Evolutionary conservation across 495 filamentous ascomycete genomes (phyloP).

Genomic region (Hypoxylon fragiforme): DNA sequence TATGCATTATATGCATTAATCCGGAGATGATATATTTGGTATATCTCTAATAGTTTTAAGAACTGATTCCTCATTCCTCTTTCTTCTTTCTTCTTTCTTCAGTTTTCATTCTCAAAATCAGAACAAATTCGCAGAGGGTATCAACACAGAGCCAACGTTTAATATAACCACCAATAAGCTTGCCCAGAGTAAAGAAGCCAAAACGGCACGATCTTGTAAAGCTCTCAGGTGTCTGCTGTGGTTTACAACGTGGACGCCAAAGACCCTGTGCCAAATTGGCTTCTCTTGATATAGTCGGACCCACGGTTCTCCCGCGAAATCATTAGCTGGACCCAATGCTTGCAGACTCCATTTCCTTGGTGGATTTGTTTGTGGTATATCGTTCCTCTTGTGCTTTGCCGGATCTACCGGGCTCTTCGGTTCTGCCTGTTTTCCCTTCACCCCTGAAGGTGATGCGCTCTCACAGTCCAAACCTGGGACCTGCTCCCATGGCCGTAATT

Average conservation of each 20-base stretch:
- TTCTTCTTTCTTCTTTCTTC: background rate
- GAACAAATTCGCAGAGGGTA: constrained; percentile 34
- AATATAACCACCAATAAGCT: constrained; percentile 39
- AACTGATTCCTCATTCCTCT: background rate
- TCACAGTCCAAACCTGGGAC: constrained; percentile 15
- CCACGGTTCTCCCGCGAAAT: constrained; percentile 65
- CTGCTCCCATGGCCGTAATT: constrained; percentile 70
- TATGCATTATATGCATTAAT: too few species aligned
- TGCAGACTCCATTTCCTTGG: constrained; percentile 52
- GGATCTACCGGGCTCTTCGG: constrained; percentile 12
- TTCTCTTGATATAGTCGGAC: constrained; percentile 59
- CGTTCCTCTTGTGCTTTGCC: background rate
- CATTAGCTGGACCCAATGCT: constrained; percentile 53
- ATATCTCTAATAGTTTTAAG: too few species aligned
- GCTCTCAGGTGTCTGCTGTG: constrained; percentile 63
- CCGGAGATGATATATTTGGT: too few species aligned
- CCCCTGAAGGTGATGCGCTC: constrained; percentile 14
- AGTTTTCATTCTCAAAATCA: constrained; percentile 6
- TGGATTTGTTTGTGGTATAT: constrained; percentile 19
- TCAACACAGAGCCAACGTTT: constrained; percentile 42
- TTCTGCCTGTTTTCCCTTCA: background rate
- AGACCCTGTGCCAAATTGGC: constrained; percentile 61
- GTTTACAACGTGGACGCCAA: constrained; percentile 63
- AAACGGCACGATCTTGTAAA: constrained; percentile 67
- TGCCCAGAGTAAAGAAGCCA: constrained; percentile 50